Percentiles rank a stretch among this genome's conserved stretches.
phyloP scores from a whole-genome alignment of 2,329 filamentous ascomycete species.

The Penicillium brevicompactum region DNA sequence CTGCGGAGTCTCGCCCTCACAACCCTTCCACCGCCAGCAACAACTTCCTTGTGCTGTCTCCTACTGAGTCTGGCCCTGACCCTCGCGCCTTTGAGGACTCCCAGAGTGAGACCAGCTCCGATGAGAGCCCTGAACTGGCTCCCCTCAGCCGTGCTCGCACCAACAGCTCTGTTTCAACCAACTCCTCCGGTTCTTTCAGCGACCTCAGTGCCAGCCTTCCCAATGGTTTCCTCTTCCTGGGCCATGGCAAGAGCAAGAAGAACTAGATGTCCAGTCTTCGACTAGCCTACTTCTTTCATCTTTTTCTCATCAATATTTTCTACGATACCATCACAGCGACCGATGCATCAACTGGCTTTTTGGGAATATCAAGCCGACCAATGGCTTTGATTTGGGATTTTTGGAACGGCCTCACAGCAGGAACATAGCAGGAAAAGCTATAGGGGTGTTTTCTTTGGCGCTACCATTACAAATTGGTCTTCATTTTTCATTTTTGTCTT shows the following conservation, averaged over 20 bases:
- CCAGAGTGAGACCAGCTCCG: conserved; percentile 12
- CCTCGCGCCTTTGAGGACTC: conserved; percentile 21
- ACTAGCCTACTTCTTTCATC: neutral
- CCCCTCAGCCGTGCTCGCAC: conserved; percentile 23
- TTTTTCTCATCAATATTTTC: conserved; percentile 5
- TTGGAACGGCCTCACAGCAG: neutral
- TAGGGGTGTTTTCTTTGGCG: conserved; percentile 4
- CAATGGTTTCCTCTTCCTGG: conserved; percentile 32
- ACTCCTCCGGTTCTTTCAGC: conserved; percentile 17
- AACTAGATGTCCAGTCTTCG: conserved; percentile 14
- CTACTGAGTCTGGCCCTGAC: conserved; percentile 32
- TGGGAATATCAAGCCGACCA: conserved; percentile 8
- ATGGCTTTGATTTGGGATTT: conserved; percentile 7
- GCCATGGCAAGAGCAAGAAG: conserved; percentile 20
- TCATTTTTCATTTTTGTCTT: neutral
- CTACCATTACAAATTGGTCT: neutral
- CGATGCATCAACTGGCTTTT: conserved; percentile 11
- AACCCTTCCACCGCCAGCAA: conserved; percentile 15
- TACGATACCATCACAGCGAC: conserved; percentile 16
- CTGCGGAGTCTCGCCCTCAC: conserved; percentile 19
- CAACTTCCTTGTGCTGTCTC: conserved; percentile 32
- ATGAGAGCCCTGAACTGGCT: conserved; percentile 13
- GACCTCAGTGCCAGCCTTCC: conserved; percentile 19
- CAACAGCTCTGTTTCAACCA: conserved; percentile 31
- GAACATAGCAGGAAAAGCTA: conserved; percentile 4